Conservation (phyloP, 2,329 filamentous ascomycete genomes). For the Cercospora zeae-maydis region DNA sequence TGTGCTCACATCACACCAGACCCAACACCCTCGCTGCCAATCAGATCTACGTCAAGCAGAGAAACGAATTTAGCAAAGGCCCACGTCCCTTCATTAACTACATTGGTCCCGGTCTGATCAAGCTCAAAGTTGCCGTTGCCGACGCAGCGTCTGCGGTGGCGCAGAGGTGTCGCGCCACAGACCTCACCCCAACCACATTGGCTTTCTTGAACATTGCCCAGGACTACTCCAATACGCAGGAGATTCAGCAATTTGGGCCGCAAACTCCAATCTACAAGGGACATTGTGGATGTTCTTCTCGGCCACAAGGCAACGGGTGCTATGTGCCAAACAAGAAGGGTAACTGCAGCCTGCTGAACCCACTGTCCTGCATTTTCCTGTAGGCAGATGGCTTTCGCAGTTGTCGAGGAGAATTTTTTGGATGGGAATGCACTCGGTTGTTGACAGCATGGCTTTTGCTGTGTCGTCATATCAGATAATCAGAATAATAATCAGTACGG, state of each 20-base stretch:
- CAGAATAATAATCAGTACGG: too few relatives aligned
- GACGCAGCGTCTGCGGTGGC: constrained; percentile 5
- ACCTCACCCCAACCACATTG: constrained; percentile 5
- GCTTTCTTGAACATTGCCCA: constrained; percentile 7
- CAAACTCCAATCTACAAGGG: neutral
- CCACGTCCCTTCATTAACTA: constrained; percentile 1
- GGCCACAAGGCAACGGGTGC: neutral
- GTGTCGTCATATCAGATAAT: too few relatives aligned
- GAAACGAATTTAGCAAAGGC: neutral
- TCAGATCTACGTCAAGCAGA: constrained; percentile 4
- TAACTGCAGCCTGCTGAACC: neutral
- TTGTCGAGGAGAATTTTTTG: neutral
- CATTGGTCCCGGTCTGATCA: constrained; percentile 10
- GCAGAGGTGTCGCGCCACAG: neutral
- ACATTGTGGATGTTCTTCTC: neutral
- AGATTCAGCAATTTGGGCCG: constrained; percentile 9
- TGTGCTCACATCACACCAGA: neutral
- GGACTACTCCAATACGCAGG: constrained; percentile 11
- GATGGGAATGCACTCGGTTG: too few relatives aligned
- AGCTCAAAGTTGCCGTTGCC: constrained; percentile 9
- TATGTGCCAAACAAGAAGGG: neutral
- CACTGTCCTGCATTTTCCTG: neutral
- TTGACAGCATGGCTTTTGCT: too few relatives aligned
- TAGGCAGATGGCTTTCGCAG: neutral
- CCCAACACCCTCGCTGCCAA: constrained; percentile 6